Conservation (phyloP, 306 rosid species). For the Quercus dentata region DNA sequence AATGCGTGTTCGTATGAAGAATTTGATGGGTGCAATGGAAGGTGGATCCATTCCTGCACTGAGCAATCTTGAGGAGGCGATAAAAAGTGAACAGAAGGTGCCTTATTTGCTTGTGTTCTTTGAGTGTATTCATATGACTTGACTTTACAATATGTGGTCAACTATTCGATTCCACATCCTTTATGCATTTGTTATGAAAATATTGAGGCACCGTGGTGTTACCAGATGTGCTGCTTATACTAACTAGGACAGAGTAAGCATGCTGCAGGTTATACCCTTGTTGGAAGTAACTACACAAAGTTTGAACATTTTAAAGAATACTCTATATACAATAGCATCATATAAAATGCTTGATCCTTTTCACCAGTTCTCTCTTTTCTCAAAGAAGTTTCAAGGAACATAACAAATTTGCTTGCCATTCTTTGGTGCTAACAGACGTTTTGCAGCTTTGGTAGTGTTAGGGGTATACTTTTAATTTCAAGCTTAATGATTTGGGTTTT, state of each 20-base stretch:
- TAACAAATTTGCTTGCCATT: neutral
- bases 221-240: neutral
- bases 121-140: neutral
- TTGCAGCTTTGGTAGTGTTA: neutral
- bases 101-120: constrained; percentile 2
- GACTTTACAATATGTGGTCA: neutral
- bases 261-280: neutral
- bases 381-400: neutral
- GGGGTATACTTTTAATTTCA: neutral
- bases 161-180: neutral
- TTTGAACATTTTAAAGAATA: neutral
- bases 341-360: neutral
- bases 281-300: neutral
- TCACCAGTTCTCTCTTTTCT: neutral
- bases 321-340: neutral
- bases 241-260: neutral
- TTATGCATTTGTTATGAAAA: neutral
- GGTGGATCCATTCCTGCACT: constrained; percentile 81
- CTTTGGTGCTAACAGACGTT: neutral
- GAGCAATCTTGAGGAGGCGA: constrained; percentile 84
- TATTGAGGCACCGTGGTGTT: neutral
- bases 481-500: constrained; percentile 12
- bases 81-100: constrained; percentile 89
- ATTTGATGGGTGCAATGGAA: constrained; percentile 89
- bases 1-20: constrained; percentile 96